Conservation (phyloP, 306 rosid genomes). For the Cercis canadensis region DNA sequence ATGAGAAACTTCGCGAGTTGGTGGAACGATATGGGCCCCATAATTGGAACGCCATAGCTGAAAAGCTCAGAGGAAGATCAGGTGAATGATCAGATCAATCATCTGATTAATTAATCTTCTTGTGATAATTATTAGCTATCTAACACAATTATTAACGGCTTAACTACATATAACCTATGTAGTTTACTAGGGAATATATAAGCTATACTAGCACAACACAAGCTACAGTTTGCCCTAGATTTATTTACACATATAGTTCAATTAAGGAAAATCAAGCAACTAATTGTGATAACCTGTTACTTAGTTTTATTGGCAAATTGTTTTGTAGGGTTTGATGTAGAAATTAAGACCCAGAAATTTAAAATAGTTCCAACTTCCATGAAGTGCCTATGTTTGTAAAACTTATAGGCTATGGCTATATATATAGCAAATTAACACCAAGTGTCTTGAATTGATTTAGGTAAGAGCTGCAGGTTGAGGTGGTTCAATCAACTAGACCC, state of each 20-base stretch:
- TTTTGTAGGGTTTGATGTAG: conserved; percentile 4
- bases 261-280: not conserved
- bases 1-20: conserved; percentile 82
- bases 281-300: not conserved
- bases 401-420: not conserved
- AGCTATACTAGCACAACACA: too few relatives aligned
- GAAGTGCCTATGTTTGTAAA: too few relatives aligned
- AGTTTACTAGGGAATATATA: not conserved
- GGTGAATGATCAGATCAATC: conserved; percentile 45
- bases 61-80: conserved; percentile 94
- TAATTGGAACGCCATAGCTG: conserved; percentile 99
- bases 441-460: conserved; percentile 41
- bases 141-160: not conserved
- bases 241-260: too few relatives aligned
- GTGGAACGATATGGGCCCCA: conserved; percentile 97
- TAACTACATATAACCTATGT: not conserved
- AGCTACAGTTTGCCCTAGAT: too few relatives aligned
- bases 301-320: not conserved
- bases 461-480: conserved; percentile 96
- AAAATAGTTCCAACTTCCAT: too few relatives aligned
- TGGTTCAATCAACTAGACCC: conserved; percentile 98
- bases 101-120: conserved; percentile 9
- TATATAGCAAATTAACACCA: not conserved
- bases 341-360: not conserved
- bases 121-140: conserved; percentile 1